Percentiles rank a stretch among this genome's conserved stretches.
Evolutionary conservation across 2,329 filamentous ascomycete genomes (phyloP).

Genomic region (Periglandula ipomoeae): DNA sequence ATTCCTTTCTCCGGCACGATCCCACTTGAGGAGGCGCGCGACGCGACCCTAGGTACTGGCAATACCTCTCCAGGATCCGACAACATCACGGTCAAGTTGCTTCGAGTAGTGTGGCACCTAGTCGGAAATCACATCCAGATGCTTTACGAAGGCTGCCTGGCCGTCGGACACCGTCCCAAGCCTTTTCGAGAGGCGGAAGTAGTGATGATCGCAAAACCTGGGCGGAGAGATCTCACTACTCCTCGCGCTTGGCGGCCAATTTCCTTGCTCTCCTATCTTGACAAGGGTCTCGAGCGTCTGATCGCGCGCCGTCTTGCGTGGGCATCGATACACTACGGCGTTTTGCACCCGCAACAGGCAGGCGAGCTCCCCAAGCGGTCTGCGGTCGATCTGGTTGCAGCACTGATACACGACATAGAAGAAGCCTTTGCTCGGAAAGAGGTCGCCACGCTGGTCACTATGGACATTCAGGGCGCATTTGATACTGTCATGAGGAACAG

Average conservation of each 20-base stretch:
- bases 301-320: slow-evolving; percentile 14
- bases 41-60: slow-evolving; percentile 10
- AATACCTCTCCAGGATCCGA: slow-evolving; percentile 14
- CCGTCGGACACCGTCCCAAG: neutral
- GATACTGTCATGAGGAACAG: no score
- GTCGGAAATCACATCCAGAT: slow-evolving; percentile 1
- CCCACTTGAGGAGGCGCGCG: slow-evolving; percentile 10
- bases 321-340: slow-evolving; percentile 11
- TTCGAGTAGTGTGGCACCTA: slow-evolving; percentile 4
- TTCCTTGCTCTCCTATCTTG: slow-evolving; percentile 17
- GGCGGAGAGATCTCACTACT: slow-evolving; percentile 12
- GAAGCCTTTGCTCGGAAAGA: no score
- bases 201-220: slow-evolving; percentile 16
- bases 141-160: slow-evolving; percentile 5
- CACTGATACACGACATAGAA: no score
- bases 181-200: slow-evolving; percentile 10
- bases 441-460: no score
- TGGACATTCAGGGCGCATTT: no score
- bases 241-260: slow-evolving; percentile 15
- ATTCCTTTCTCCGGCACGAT: slow-evolving; percentile 11
- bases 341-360: slow-evolving; percentile 13
- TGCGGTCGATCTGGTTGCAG: no score
- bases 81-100: slow-evolving; percentile 13
- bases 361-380: slow-evolving; percentile 15
- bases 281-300: slow-evolving; percentile 19